Conservation (phyloP, 2,329 filamentous ascomycete genomes). For the Xylariales sp. region DNA sequence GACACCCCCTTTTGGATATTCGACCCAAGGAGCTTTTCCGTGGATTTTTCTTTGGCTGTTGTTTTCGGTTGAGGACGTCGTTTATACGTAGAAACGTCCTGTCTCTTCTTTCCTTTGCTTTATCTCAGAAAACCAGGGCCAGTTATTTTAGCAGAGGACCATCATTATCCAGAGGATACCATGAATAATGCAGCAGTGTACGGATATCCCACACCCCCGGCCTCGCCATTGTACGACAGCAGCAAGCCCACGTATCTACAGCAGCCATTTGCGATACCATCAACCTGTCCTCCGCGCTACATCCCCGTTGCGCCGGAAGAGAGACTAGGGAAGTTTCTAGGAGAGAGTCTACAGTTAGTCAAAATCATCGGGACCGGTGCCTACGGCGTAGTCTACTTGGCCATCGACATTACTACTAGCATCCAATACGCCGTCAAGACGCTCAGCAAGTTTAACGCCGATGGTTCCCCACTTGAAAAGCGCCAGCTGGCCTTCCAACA, state of each 20-base stretch:
- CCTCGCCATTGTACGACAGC: conserved; percentile 66
- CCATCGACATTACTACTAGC: conserved; percentile 83
- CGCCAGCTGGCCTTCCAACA: conserved; percentile 92
- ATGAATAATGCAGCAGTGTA: conserved; percentile 70
- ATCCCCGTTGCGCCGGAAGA: conserved; percentile 79
- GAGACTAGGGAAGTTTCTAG: conserved; percentile 84
- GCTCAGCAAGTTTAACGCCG: conserved; percentile 86
- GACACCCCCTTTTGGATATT: conserved; percentile 62
- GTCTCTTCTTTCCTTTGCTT: conserved; percentile 50
- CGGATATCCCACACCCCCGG: conserved; percentile 69
- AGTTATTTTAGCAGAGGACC: conserved; percentile 43
- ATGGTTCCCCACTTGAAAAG: conserved; percentile 78
- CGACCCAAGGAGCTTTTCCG: conserved; percentile 45
- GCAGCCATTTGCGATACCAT: conserved; percentile 53
- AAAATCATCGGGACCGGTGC: conserved; percentile 91
- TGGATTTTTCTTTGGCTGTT: conserved; percentile 43
- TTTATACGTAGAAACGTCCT: conserved; percentile 43
- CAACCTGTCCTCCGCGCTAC: conserved; percentile 58
- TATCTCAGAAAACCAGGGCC: conserved; percentile 43
- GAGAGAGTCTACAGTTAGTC: conserved; percentile 84
- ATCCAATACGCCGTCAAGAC: conserved; percentile 95
- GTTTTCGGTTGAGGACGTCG: conserved; percentile 46
- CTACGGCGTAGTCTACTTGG: conserved; percentile 95
- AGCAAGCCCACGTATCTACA: conserved; percentile 58
- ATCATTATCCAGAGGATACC: conserved; percentile 54